Conservation (phyloP, 768 basidiomycete genomes). For the Crassisporium funariophilum region DNA sequence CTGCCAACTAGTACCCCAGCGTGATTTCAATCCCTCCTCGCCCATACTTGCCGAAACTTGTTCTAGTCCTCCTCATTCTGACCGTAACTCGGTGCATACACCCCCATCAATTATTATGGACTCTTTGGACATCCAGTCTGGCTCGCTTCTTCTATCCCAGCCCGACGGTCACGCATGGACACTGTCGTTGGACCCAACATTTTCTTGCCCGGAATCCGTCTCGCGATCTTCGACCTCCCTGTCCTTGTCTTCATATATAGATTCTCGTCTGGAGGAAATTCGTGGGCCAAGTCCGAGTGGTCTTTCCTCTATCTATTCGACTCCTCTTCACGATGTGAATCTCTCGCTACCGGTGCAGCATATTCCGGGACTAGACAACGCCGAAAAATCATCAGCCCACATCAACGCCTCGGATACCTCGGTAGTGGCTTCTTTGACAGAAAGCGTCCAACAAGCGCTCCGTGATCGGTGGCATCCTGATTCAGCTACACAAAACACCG, state of each 20-base stretch:
- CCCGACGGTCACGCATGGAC: conserved; percentile 34
- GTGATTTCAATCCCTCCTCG: background rate
- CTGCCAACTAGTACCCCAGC: conserved; percentile 2
- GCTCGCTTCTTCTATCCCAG: conserved; percentile 22
- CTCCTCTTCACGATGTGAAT: background rate
- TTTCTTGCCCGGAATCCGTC: conserved; percentile 12
- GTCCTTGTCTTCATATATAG: conserved; percentile 6
- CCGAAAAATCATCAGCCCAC: no score
- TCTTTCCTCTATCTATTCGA: background rate
- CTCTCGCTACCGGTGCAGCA: background rate
- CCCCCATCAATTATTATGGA: conserved; percentile 3
- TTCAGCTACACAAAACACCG: background rate
- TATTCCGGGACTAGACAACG: background rate
- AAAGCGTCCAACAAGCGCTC: background rate
- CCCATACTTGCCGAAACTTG: background rate
- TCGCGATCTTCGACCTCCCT: conserved; percentile 15
- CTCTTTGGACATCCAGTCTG: background rate
- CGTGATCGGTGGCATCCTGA: no score
- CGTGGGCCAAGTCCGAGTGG: background rate
- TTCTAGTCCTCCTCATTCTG: no score
- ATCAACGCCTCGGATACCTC: background rate
- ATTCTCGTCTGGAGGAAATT: conserved; percentile 3
- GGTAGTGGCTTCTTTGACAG: background rate
- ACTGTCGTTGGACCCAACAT: conserved; percentile 26
- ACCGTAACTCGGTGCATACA: no score